These are phyloP conservation scores for Grigorovia yakushimaensis DNA, from an alignment of 805 yeast species.

Conservation along the genomic window DNA sequence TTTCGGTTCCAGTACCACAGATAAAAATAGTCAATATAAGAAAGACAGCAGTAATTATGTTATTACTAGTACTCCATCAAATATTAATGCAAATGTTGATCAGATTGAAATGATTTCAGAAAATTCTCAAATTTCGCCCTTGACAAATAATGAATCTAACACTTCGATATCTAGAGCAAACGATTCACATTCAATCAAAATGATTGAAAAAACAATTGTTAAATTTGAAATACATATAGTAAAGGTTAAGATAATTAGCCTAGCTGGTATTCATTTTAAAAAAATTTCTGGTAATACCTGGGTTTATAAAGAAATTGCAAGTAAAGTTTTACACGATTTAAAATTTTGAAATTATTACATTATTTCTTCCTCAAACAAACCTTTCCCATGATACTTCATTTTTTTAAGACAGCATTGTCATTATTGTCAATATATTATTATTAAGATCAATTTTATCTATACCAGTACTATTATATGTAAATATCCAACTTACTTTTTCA, in stretches of 20 bases:
- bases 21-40: not conserved
- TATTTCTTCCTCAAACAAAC: too few relatives aligned
- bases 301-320: conserved; percentile 87
- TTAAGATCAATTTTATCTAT: too few relatives aligned
- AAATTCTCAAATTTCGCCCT: not conserved
- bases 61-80: not conserved
- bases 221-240: conserved; percentile 89
- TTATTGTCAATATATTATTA: too few relatives aligned
- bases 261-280: conserved; percentile 92
- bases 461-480: conserved; percentile 5
- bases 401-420: too few relatives aligned
- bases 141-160: not conserved
- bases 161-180: not conserved
- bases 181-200: not conserved
- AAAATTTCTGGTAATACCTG: conserved; percentile 89
- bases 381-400: too few relatives aligned
- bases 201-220: conserved; percentile 42
- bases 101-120: not conserved
- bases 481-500: not conserved
- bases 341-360: conserved; percentile 41
- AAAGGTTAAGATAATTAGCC: conserved; percentile 80
- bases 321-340: conserved; percentile 67
- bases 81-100: not conserved
- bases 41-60: not conserved
- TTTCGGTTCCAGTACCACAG: not conserved